Percentiles rank a stretch among this genome's conserved stretches.
Evolutionary conservation across 768 basidiomycete genomes (phyloP).

Genomic region (Trametes cingulata): DNA sequence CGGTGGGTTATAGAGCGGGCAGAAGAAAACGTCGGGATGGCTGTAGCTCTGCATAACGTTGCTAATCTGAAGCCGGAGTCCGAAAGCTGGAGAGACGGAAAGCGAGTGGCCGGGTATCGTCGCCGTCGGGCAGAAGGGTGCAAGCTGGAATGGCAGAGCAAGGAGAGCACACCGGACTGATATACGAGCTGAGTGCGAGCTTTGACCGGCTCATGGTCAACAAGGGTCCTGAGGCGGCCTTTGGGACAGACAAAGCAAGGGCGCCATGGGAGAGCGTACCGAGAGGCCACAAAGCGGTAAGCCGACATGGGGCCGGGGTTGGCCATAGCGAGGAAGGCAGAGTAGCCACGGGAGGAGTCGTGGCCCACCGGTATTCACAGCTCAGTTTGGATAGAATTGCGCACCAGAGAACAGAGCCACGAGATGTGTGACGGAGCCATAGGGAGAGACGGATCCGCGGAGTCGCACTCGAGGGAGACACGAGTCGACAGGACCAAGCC

Average conservation of each 20-base stretch:
- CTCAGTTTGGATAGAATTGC: neutral
- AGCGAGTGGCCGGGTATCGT: neutral
- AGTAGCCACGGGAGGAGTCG: neutral
- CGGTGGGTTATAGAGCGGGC: constrained; percentile 19
- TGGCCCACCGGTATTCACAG: neutral
- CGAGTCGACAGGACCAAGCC: neutral
- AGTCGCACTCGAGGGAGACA: neutral
- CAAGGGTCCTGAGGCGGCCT: neutral
- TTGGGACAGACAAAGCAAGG: constrained; percentile 11
- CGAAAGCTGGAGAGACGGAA: neutral
- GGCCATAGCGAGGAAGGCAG: neutral
- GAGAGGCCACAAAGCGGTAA: constrained; percentile 9
- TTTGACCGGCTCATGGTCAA: constrained; percentile 5
- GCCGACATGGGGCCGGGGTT: neutral
- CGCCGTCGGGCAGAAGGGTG: neutral
- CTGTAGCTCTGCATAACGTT: constrained; percentile 17
- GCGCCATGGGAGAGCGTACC: neutral
- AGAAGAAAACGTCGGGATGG: constrained; percentile 21
- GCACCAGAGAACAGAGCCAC: neutral
- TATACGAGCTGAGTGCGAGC: constrained; percentile 8
- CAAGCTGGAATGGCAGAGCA: neutral
- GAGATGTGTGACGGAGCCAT: neutral
- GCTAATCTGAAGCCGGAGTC: neutral
- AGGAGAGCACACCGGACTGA: neutral
- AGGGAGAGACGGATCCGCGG: neutral